Base-by-base conservation (phyloP, 2,329 filamentous ascomycete species). In the Pseudocercospora ulei region DNA sequence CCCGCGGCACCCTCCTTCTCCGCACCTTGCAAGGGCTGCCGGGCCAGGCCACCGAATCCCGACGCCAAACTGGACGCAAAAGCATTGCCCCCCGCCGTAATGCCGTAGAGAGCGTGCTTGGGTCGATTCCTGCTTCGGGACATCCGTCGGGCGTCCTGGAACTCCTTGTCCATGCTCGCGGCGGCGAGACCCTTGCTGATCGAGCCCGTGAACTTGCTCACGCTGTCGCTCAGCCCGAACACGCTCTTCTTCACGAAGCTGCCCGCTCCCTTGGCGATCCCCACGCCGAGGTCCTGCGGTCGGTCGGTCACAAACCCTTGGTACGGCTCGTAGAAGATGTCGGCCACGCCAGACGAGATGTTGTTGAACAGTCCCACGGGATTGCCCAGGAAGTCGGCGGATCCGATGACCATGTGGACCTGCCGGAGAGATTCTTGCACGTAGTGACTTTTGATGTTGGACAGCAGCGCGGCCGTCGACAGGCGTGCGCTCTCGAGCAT, bases 271-370 rank as follows among this genome's bases (percentile, higher is more conserved):
- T 95, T 95, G 22, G 90, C 92, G 47, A 98, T 93, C 11, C 90
- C 90, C 25, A 93, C 71, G 12, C 90, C 92, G 39, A 98, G 78
- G 50, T 98, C 88, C 61, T 96, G 88, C 2, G 90, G 92, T 50
- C 83, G 77, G 60, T 98, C 90, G 0, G 87, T 93, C 60, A 98
- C 92, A 33, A 98, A 75, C 13, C 92, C 84, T 66, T 98, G 90
- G 65, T 98, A 98, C 23, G 90, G 90, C 61, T 98, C 92, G 69
- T 98, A 98, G 67, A 98, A 98, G 58, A 98, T 94, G 60, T 95
- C 90, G 12, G 84, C 87, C 37, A 98, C 84, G 53, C 92, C 90
- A 29, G 90, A 98, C 54, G 85, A 93, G 62, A 98, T 82, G 59
- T 88, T 98, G 67, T 93, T 96, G 76, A 98, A 98, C 27, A 98